Base-by-base conservation (phyloP, 257 asterid genomes). In the Cinchona pubescens region DNA sequence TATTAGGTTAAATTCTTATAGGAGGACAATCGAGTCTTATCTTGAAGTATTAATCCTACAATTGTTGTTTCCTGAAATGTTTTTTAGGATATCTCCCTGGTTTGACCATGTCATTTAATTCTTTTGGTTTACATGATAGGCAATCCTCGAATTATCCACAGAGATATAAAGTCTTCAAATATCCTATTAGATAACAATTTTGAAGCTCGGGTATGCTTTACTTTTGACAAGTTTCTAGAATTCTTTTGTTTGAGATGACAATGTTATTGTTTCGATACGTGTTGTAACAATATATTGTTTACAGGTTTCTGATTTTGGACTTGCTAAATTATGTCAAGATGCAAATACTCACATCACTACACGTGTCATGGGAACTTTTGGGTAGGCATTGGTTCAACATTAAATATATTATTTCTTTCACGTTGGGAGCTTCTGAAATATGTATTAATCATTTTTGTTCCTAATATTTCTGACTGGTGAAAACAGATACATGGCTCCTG, bases 81-180 rank as follows among this genome's bases (percentile, higher is more conserved):
- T 51, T 37, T 42, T 42, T 71, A 38, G 3, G 42, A n/a, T n/a
- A n/a, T n/a, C n/a, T n/a, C n/a, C n/a, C n/a, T 7, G 7, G 11
- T 51, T 61, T 46, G 61, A 30, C 65, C 6, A 5, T 42, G 35
- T 27, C 55, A 10, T 30, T 56, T 35, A 37, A 46, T 53, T 7
- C 35, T 12, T 46, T 67, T 34, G 68, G 92, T 86, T 82, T 46
- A 12, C 71, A 5, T 12, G 68, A 59, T 83, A 92, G 96, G 97
- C 78, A 85, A 90, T 84, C 97, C 98, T 68, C 96, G 96, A 80
- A 87, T 94, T 64, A 89, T 94, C 82, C 98, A 94, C 76, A 86
- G 98, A 88, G 98, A 94, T 85, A 94, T 91, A 78, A 94, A 94
- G 86, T 91, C 98, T n/a, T 88, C 98, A 58, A 94, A 94, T 81